A percentile compares a stretch with the other conserved stretches of the same genome.
These are phyloP conservation scores for Durusdinium trenchii DNA, from an alignment of 73 alveolate species.

Conservation along the genomic window DNA sequence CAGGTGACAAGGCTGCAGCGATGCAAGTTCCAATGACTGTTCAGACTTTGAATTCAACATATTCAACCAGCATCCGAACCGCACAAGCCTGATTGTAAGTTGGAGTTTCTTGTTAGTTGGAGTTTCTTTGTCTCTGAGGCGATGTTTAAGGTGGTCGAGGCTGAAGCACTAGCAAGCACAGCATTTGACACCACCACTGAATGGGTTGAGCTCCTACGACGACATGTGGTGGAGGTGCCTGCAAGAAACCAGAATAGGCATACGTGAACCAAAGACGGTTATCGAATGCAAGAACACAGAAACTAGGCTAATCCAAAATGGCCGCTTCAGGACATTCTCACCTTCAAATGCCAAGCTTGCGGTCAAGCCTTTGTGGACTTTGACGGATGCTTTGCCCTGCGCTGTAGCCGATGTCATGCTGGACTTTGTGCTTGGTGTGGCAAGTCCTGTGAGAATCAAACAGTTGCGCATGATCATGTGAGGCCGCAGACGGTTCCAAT, in stretches of 20 bases:
- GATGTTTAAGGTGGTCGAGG: constrained; percentile 52
- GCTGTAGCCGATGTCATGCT: constrained; percentile 25
- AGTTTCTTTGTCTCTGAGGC: background rate
- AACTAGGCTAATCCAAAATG: no score
- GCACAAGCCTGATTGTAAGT: background rate
- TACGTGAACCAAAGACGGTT: no score
- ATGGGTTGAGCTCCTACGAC: constrained; percentile 47
- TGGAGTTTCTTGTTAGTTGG: no score
- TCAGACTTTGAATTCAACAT: background rate
- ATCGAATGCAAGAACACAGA: no score
- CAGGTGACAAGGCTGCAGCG: constrained; percentile 43
- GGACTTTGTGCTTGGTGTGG: constrained; percentile 69
- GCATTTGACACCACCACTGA: constrained; percentile 28
- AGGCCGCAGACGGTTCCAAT: background rate
- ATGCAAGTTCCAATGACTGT: background rate
- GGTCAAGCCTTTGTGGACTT: constrained; percentile 65
- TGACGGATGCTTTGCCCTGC: constrained; percentile 64
- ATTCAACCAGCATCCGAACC: background rate
- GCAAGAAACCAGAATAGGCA: background rate
- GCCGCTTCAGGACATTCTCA: constrained; percentile 8
- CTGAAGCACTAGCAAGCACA: constrained; percentile 13
- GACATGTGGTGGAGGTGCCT: constrained; percentile 49
- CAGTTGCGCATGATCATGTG: constrained; percentile 45
- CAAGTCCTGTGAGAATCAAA: background rate
- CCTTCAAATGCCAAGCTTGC: constrained; percentile 54